Base-by-base conservation (phyloP, 2,329 filamentous ascomycete genomes). In the Beauveria varroae region DNA sequence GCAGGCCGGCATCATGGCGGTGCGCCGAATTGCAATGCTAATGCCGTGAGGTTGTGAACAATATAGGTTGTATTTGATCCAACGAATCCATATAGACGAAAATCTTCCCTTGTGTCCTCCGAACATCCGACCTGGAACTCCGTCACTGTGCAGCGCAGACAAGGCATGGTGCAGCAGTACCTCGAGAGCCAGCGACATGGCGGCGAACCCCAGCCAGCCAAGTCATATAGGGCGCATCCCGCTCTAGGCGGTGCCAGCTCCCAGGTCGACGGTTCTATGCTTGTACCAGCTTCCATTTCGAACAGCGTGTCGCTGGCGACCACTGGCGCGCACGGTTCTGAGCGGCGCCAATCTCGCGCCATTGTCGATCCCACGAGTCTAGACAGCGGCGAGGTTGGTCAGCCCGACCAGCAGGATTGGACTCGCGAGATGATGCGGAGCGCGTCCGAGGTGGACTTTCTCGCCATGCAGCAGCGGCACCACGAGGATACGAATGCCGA, bases 111-210 rank as follows among this genome's bases (percentile, higher is more conserved):
- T 54, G 82, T 87, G 14, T 70, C 78, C 5, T 75, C 75, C 54
- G 83, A 87, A 34, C 55, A 67, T 63, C 53, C 64, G 61, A 41
- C 64, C 41, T 58, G 65, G 62, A 30, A 64, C 49, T 6, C 64
- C 56, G 67, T 76, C 10, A 70, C 69, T 7, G 67, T 70, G 47
- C 67, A 72, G 66, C n/a, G 72, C 41, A 81, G 81, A 14, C 82
- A 86, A 68, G 88, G 86, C 66, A 78, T 87, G 43, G 86, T 88
- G 37, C 86, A 89, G 69, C 82, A 86, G 61, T 79, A 88, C 56
- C 77, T 88, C 63, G 84, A 87, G 58, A 79, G 74, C 52, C 84
- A 87, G 68, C 76, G 78, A 60, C 73, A 69, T 20, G 71, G 41
- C 43, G 71, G 65, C 63, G 68, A 68, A 52, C 66, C 68, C 50